Evolutionary conservation across 106 monocot species (phyloP), one percentile per base, ranked within the genome.

Genomic region (Triglochin maritima): DNA sequence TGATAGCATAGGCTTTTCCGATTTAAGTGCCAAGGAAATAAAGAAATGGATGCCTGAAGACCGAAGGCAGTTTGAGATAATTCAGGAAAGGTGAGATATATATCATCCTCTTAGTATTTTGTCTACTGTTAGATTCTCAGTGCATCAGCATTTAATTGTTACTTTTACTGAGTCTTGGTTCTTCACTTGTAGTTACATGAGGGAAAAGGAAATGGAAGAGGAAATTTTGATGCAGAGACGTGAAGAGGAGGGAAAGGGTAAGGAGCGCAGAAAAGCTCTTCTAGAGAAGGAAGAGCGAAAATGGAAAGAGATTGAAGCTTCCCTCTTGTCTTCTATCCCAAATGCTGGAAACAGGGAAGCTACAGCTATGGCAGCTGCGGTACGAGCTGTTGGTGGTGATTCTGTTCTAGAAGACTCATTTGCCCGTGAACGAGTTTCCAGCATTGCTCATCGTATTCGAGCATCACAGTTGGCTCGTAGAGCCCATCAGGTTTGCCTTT

Each of bases 31-130:
- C 59, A 91, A 90, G 64, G 82, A 91, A 72, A 96, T 96, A 47
- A 96, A 96, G 76, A 91, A 91, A 72, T 96, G 96, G 96, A 82
- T 96, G 83, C 91, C 91, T 61, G 96, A 96, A 77, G 96, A 96
- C 51, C 83, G 90, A 3, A 79, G 81, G 50, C 96, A 96, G 59
- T 96, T 96, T 76, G 96, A 96, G 62, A 69, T 88, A 48, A 91
- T 91, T 69, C 96, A 96, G 69, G 96, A 96, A 76, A 96, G 96
- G 96, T 96, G 48, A 4, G 61, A 52, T 43, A 16, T 48, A 16
- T 49, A 12, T 52, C 53, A 13, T 43, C 51, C 44, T 14, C 4
- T 13, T 42, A 58, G 46, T 14, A 8, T 17, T 44, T 4, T 57
- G 14, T n/a, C 17, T 64, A 29, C 29, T 29, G 29, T 29, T 29